A percentile compares a stretch with the other conserved stretches of the same genome.
Evolutionary conservation across 1,284 basidiomycete species (phyloP).

Genomic region (Vanrija pseudolonga): DNA sequence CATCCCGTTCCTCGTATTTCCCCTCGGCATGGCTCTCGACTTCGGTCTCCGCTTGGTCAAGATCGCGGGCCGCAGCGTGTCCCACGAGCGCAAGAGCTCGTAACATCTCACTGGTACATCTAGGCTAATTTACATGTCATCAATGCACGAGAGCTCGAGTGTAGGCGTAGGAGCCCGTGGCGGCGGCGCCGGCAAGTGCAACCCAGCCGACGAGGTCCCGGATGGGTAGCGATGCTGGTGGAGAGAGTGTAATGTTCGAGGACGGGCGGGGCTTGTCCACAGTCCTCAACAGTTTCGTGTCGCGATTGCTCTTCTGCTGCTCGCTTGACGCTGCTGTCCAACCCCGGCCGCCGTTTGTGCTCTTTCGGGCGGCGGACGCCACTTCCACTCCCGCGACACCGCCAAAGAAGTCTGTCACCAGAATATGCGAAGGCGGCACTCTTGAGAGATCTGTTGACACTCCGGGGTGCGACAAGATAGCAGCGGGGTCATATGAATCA

Average conservation of each 20-base stretch:
- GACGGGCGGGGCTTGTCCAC: too few species aligned
- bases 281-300: too few species aligned
- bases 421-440: slow-evolving; percentile 59
- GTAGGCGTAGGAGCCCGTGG: too few species aligned
- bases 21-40: slow-evolving; percentile 67
- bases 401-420: slow-evolving; percentile 94
- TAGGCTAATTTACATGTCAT: neutral
- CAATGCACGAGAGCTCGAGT: too few species aligned
- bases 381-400: slow-evolving; percentile 79
- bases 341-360: too few species aligned
- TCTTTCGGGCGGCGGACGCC: neutral
- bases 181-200: too few species aligned
- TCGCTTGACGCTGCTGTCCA: too few species aligned
- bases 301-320: too few species aligned
- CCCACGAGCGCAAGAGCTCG: neutral
- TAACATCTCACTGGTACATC: neutral
- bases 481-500: slow-evolving; percentile 66
- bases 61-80: slow-evolving; percentile 12
- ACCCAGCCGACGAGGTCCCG: too few species aligned
- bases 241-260: too few species aligned
- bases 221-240: too few species aligned
- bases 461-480: slow-evolving; percentile 79
- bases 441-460: slow-evolving; percentile 79
- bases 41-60: slow-evolving; percentile 52
- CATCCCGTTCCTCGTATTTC: slow-evolving; percentile 69